phyloP scores from a whole-genome alignment of 805 yeast genomes.

The Saccharomycopsis olivae region DNA sequence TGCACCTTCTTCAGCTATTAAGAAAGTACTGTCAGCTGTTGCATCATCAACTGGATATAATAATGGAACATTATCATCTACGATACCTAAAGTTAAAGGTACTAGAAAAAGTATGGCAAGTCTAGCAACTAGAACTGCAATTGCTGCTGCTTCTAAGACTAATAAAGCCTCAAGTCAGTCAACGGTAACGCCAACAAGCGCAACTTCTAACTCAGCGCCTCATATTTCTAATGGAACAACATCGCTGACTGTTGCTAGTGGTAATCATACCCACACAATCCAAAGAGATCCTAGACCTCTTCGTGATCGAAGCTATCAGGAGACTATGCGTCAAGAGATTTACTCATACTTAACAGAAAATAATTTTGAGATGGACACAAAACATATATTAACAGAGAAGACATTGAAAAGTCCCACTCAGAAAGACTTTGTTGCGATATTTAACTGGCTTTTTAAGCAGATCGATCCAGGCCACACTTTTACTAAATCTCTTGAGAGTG shows the following conservation, averaged over 20 bases:
- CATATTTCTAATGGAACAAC: too few relatives aligned
- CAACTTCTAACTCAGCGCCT: too few relatives aligned
- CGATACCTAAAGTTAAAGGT: background rate
- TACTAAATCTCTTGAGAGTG: conserved; percentile 42
- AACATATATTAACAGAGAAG: conserved; percentile 54
- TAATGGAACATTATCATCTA: background rate
- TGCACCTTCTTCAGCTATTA: background rate
- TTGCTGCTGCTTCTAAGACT: conserved; percentile 1
- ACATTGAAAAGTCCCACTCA: conserved; percentile 74
- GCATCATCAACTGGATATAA: background rate
- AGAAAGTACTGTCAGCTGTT: background rate
- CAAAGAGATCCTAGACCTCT: conserved; percentile 64
- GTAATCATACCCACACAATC: conserved; percentile 20
- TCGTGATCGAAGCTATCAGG: conserved; percentile 60
- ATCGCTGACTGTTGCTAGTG: background rate
- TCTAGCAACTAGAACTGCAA: background rate
- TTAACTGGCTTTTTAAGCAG: conserved; percentile 67
- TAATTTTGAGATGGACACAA: conserved; percentile 66
- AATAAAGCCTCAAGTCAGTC: background rate
- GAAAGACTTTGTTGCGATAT: conserved; percentile 67
- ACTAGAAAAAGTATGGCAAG: conserved; percentile 6
- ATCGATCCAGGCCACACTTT: conserved; percentile 74
- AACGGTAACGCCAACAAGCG: background rate
- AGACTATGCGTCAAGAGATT: conserved; percentile 53
- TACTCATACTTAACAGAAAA: conserved; percentile 51